Evolutionary conservation across 1,139 yeast species (phyloP).

Genomic region (Yamadazyma oceani): DNA sequence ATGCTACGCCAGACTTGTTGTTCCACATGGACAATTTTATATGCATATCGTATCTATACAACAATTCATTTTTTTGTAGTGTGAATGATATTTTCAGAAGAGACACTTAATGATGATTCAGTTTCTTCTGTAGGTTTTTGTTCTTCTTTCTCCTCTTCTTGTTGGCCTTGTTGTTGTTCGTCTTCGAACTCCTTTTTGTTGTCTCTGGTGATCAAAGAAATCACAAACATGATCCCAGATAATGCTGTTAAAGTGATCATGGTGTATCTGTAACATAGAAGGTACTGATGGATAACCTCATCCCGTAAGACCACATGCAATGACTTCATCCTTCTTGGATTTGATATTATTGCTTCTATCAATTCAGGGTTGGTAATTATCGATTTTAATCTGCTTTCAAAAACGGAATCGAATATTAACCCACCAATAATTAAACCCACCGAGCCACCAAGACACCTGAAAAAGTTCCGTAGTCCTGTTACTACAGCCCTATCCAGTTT

Average conservation of each 20-base stretch:
- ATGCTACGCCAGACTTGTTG: no score
- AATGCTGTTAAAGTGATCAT: constrained; percentile 13
- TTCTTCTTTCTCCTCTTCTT: background rate
- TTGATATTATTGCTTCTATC: constrained; percentile 4
- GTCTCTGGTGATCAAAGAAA: constrained; percentile 13
- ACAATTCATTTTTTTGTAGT: no score
- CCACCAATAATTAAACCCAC: constrained; percentile 47
- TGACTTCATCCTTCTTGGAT: constrained; percentile 4
- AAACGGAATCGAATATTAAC: constrained; percentile 9
- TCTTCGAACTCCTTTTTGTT: no score
- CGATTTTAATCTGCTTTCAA: constrained; percentile 4
- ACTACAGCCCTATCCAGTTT: constrained; percentile 53
- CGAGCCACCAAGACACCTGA: constrained; percentile 55
- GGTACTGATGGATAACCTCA: constrained; percentile 5
- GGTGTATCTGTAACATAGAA: constrained; percentile 8
- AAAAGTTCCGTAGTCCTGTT: constrained; percentile 51
- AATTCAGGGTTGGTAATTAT: background rate
- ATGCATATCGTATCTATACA: no score
- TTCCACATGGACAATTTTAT: no score
- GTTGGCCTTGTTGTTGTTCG: no score
- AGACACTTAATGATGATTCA: background rate
- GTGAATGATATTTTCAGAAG: no score
- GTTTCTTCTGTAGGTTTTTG: background rate
- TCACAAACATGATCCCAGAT: constrained; percentile 15
- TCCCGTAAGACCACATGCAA: background rate